phyloP scores from a whole-genome alignment of 306 rosid species.

The Hylodesmum podocarpum region DNA sequence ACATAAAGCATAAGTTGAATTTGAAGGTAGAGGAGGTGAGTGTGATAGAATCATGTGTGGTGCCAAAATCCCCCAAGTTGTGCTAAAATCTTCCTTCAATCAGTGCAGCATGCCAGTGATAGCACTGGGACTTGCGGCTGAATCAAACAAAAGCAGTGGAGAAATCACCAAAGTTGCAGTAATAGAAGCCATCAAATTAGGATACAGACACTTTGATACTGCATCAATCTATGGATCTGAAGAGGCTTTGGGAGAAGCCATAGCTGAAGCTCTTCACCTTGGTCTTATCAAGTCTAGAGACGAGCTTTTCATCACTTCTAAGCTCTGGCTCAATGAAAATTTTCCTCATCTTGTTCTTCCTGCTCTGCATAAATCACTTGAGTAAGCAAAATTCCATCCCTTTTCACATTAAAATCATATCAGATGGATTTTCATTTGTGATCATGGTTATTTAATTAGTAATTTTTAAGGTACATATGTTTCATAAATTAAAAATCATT shows the following conservation, averaged over 20 bases:
- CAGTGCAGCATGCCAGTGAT: slow-evolving; percentile 22
- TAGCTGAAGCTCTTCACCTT: slow-evolving; percentile 32
- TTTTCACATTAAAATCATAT: neutral
- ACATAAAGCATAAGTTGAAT: neutral
- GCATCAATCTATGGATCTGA: slow-evolving; percentile 36
- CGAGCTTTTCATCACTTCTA: slow-evolving; percentile 42
- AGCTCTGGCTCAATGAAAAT: slow-evolving; percentile 31
- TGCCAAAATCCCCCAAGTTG: neutral
- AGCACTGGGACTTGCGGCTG: slow-evolving; percentile 31
- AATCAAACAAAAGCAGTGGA: neutral
- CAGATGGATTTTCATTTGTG: neutral
- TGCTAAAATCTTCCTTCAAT: slow-evolving; percentile 13
- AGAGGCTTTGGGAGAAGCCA: slow-evolving; percentile 41
- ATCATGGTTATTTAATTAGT: neutral
- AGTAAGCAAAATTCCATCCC: neutral
- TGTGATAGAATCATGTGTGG: neutral
- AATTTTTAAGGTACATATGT: neutral
- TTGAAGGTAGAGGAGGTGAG: neutral
- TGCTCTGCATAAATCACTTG: slow-evolving; percentile 31
- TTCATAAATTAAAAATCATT: neutral
- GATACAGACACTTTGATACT: slow-evolving; percentile 38
- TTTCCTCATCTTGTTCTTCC: slow-evolving; percentile 37
- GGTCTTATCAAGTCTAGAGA: slow-evolving; percentile 33
- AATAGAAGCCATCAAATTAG: slow-evolving; percentile 30
- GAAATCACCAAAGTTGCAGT: slow-evolving; percentile 24